phyloP scores from a whole-genome alignment of 345 rosid species.

The Viola odorata region DNA sequence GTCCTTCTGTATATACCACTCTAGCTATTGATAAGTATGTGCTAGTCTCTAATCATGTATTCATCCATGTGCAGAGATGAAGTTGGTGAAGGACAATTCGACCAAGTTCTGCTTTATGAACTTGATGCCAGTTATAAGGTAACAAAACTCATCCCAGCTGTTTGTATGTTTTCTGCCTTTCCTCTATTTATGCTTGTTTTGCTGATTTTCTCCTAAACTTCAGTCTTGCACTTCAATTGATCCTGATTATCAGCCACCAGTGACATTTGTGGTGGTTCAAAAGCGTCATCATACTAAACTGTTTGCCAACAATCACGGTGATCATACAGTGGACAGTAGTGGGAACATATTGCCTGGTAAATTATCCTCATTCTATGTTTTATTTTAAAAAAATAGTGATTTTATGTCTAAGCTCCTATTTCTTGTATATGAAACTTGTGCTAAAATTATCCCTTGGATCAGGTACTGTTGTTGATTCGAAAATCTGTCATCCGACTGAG shows the following conservation, averaged over 20 bases:
- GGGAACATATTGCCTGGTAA: conserved; percentile 93
- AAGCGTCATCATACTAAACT: conserved; percentile 98
- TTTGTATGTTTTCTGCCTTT: neutral
- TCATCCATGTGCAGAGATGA: conserved; percentile 59
- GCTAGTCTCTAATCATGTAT: too few species aligned
- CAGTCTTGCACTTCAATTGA: conserved; percentile 96
- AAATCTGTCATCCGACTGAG: conserved; percentile 96
- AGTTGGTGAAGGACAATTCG: conserved; percentile 95
- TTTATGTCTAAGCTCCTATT: neutral
- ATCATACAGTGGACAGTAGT: conserved; percentile 75
- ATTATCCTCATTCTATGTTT: neutral
- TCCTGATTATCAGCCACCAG: conserved; percentile 98
- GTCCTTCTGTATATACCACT: too few species aligned
- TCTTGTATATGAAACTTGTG: neutral
- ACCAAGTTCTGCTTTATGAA: conserved; percentile 87
- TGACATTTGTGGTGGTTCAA: conserved; percentile 98
- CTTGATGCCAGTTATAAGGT: conserved; percentile 98
- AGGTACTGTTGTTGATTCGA: conserved; percentile 98
- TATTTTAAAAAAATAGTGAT: neutral
- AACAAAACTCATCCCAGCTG: conserved; percentile 9
- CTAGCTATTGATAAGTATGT: too few species aligned
- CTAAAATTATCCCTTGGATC: neutral
- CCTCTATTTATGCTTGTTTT: neutral
- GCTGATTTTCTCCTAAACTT: neutral
- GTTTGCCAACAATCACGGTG: conserved; percentile 76